Base-by-base conservation (phyloP, 345 rosid species). In the Eucalyptus marginata region DNA sequence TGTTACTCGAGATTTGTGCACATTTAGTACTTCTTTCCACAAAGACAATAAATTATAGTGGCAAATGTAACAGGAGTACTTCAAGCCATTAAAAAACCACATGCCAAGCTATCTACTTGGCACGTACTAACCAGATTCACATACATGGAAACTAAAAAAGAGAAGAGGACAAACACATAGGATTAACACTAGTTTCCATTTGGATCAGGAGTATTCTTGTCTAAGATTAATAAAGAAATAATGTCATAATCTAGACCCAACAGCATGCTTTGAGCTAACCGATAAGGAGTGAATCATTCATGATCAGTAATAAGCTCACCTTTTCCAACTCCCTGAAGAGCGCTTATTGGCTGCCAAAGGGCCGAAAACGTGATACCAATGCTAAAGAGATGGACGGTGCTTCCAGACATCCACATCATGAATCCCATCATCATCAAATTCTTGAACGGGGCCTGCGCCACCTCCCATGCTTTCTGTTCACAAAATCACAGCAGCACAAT, bases 321-420 rank as follows among this genome's bases (percentile, higher is more conserved):
- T 92, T 97, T 98, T 88, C 99, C 99, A 88, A 97, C 95, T 86
- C 98, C 97, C 94, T 97, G 99, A 85, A 98, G 98, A 87, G 99
- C 99, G 86, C 96, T 97, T 86, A 98, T 90, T 31, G 99, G 99
- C 90, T 97, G 99, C 99, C 99, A 98, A 87, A 98, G 99, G 90
- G 99, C 99, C 17, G 99, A 98, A 92, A 98, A 96, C 1, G 99
- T 97, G 86, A 98, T 98, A 54, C 99, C 99, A 90, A 98, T 98
- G 92, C 99, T 98, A 90, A 98, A 98, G 24, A 98, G 96, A 94
- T 98, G 99, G 86, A 98, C 99, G 5, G 99, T 96, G 89, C 96
- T 98, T 87, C 99, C 99, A 91, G 99, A 99, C 99, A 98, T 98
- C 99, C 99, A 98, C 99, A 98, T 98, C 99, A 98, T 98, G 92